A percentile compares a stretch with the other conserved stretches of the same genome.
Conservation (phyloP, 2,329 filamentous ascomycete species). For the Fusarium staphyleae region DNA sequence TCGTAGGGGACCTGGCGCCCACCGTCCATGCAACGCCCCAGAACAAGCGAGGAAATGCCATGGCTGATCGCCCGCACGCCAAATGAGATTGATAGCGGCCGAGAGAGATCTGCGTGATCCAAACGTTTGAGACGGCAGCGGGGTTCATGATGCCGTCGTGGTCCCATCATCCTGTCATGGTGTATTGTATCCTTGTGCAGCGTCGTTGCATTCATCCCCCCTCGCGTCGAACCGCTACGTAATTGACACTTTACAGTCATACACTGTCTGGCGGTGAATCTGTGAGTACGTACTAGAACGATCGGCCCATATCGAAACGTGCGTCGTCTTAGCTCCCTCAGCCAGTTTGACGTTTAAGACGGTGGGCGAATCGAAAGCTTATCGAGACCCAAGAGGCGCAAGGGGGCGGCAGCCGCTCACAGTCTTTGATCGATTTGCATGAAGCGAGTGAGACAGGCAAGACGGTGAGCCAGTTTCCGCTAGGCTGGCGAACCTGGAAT, state of each 20-base stretch:
- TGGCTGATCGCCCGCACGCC: constrained; percentile 13
- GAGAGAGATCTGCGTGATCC: constrained; percentile 9
- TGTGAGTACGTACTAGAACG: constrained; percentile 17
- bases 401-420: constrained; percentile 4
- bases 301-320: constrained; percentile 32
- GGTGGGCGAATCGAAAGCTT: constrained; percentile 19
- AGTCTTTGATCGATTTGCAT: constrained; percentile 25
- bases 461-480: constrained; percentile 30
- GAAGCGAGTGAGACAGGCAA: constrained; percentile 14
- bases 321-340: constrained; percentile 9
- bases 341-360: constrained; percentile 20
- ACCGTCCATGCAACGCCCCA: constrained; percentile 28
- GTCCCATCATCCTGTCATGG: constrained; percentile 22
- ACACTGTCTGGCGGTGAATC: constrained; percentile 38
- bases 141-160: constrained; percentile 9
- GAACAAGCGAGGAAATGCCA: constrained; percentile 1
- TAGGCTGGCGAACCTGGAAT: constrained; percentile 21
- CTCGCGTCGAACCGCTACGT: constrained; percentile 34
- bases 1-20: constrained; percentile 9
- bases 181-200: constrained; percentile 1
- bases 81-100: constrained; percentile 9
- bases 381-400: neutral
- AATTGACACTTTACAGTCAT: constrained; percentile 18
- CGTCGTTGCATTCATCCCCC: constrained; percentile 26
- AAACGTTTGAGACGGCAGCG: neutral